Conservation (phyloP, 495 filamentous ascomycete genomes). For the Trichodelitschia bisporula region DNA sequence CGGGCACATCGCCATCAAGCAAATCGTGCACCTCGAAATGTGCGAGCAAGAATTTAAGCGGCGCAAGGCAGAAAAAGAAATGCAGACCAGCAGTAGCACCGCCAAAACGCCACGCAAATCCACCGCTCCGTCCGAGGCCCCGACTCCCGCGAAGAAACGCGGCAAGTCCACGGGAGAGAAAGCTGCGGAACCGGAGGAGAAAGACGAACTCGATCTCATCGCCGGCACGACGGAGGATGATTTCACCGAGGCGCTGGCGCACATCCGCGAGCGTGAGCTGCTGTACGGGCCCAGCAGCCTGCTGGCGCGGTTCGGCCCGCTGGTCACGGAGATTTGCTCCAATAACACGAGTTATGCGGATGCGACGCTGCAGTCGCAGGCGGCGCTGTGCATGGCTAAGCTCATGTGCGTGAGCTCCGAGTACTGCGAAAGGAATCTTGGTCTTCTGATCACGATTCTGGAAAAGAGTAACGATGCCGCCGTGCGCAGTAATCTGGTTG, state of each 20-base stretch:
- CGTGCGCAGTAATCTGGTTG: conserved; percentile 83
- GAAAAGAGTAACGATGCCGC: conserved; percentile 77
- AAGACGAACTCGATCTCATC: conserved; percentile 82
- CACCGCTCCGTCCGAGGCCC: neutral
- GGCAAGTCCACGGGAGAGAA: conserved; percentile 18
- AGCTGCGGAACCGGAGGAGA: conserved; percentile 18
- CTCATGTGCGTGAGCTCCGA: conserved; percentile 69
- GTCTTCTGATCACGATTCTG: conserved; percentile 91
- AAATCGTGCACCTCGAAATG: conserved; percentile 97
- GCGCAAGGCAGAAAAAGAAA: conserved; percentile 83
- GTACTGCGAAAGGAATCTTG: conserved; percentile 84
- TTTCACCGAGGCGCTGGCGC: conserved; percentile 86
- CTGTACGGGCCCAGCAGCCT: conserved; percentile 71
- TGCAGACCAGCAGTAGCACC: conserved; percentile 25
- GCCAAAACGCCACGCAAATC: conserved; percentile 6
- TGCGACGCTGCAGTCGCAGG: conserved; percentile 68
- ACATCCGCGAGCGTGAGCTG: conserved; percentile 84
- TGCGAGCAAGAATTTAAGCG: conserved; percentile 95
- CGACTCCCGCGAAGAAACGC: conserved; percentile 23
- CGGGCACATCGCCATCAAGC: conserved; percentile 91
- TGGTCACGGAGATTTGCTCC: conserved; percentile 79
- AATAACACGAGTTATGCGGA: conserved; percentile 82
- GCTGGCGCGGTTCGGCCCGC: conserved; percentile 65
- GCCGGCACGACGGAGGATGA: conserved; percentile 96
- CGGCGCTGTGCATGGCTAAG: conserved; percentile 91